Evolutionary conservation across 2,329 filamentous ascomycete species (phyloP).

Genomic region (Fusarium miscanthi): DNA sequence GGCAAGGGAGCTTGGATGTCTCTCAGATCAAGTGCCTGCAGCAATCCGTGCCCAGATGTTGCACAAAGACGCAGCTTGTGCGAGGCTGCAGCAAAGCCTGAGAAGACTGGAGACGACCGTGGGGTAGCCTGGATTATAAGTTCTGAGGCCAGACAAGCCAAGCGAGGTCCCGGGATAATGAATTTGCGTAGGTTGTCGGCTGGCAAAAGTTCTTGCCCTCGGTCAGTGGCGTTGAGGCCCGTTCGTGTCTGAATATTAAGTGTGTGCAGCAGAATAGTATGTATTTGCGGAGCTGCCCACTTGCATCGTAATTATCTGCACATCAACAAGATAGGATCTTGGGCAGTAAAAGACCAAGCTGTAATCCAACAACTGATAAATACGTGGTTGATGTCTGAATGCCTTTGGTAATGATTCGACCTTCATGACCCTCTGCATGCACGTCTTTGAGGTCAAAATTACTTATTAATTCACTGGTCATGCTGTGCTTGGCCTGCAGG

Average conservation of each 20-base stretch:
- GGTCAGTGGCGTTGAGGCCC: conserved; percentile 28
- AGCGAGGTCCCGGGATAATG: conserved; percentile 20
- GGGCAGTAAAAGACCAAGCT: not conserved
- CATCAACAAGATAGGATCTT: conserved; percentile 11
- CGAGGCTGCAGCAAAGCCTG: conserved; percentile 31
- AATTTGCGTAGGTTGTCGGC: conserved; percentile 17
- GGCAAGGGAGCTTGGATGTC: conserved; percentile 20
- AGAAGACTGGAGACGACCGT: conserved; percentile 18
- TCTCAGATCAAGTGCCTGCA: conserved; percentile 31
- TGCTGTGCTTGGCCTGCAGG: conserved; percentile 10
- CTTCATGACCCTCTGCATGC: not conserved
- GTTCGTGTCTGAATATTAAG: conserved; percentile 29
- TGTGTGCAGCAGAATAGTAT: conserved; percentile 39
- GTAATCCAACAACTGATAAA: conserved; percentile 8
- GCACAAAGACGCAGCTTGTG: conserved; percentile 13
- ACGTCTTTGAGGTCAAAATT: not conserved
- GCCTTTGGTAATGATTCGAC: conserved; percentile 1
- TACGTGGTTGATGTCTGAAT: not conserved
- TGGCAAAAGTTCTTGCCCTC: conserved; percentile 9
- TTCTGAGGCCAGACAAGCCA: conserved; percentile 35
- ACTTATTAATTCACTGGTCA: conserved; percentile 13
- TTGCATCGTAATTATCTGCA: conserved; percentile 24
- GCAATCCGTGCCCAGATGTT: conserved; percentile 18
- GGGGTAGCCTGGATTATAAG: conserved; percentile 23
- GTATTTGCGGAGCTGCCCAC: conserved; percentile 35